Conservation (phyloP, 306 rosid genomes). For the Cucurbita pepo region DNA sequence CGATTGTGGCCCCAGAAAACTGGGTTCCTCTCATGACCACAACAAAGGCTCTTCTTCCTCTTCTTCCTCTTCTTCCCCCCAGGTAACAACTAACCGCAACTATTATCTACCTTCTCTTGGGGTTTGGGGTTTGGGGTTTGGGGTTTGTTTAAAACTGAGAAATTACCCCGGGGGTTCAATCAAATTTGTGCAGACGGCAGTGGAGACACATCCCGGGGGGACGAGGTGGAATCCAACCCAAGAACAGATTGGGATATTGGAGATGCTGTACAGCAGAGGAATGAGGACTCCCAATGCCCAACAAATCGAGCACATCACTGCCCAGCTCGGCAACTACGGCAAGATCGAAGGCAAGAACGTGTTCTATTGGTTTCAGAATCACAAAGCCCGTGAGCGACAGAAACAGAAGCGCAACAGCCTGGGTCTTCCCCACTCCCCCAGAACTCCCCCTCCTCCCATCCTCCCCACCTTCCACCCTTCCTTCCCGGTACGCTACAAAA, state of each 20-base stretch:
- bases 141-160: too few species aligned
- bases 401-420: conserved; percentile 70
- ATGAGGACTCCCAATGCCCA: conserved; percentile 95
- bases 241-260: conserved; percentile 88
- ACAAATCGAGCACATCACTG: conserved; percentile 69
- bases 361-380: conserved; percentile 96
- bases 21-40: conserved; percentile 18
- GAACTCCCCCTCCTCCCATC: conserved; percentile 14
- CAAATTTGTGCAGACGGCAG: background rate
- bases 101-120: too few species aligned
- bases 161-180: too few species aligned
- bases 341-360: conserved; percentile 98
- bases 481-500: background rate
- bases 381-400: conserved; percentile 92
- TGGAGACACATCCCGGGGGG: conserved; percentile 79
- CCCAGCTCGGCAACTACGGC: conserved; percentile 69
- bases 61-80: conserved; percentile 16
- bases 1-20: conserved; percentile 39
- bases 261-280: conserved; percentile 70
- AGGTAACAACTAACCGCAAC: background rate
- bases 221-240: conserved; percentile 97
- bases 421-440: conserved; percentile 43
- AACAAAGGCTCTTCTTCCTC: conserved; percentile 19
- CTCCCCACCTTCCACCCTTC: conserved; percentile 4
- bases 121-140: too few species aligned